Evolutionary conservation across 495 filamentous ascomycete genomes (phyloP), one percentile per base, ranked within the genome.

Genomic region (Arthonia radiata): DNA sequence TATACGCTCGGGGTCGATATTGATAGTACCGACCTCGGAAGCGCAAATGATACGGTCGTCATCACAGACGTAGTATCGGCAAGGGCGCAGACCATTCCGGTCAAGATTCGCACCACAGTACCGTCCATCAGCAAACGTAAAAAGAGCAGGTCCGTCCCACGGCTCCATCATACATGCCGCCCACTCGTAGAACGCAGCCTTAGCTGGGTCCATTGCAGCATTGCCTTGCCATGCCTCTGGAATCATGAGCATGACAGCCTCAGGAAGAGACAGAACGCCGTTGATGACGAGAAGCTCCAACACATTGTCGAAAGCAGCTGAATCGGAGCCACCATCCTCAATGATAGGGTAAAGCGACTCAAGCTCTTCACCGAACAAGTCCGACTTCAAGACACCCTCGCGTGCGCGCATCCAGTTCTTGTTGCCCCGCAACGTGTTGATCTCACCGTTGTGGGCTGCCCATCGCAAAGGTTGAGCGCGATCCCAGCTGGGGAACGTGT

Each of bases 361-460:
- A 1, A 99, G 71, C 46, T 92, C 82, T 16, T 90, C 81, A 26
- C 76, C 78, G 40, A 99, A 94, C 29, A 91, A 62, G 23, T 78
- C 67, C 4, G 89, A 94, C 41, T 76, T 72, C 58, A 99, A 75
- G 28, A 92, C 74, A 48, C 86, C 89, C 47, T 99, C 86, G 44
- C 86, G 71, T 27, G 86, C 83, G 31, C 86, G 68, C 86, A 99
- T 99, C 86, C 89, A 99, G 54, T 99, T 99, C 62, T 99, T 99
- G 57, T 99, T 99, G 26, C 86, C 86, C 38, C 86, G 75, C 35
- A 99, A 57, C 3, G 86, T 99, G 48, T 99, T 99, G 37, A 99
- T 94, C 51, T 99, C 86, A 56, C 86, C 86, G 42, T 99, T 99
- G 57, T 99, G 86, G 44, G 86, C 86, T 26, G 81, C 82, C 89